phyloP scores from a whole-genome alignment of 495 filamentous ascomycete genomes.

The Talaromyces wortmannii region DNA sequence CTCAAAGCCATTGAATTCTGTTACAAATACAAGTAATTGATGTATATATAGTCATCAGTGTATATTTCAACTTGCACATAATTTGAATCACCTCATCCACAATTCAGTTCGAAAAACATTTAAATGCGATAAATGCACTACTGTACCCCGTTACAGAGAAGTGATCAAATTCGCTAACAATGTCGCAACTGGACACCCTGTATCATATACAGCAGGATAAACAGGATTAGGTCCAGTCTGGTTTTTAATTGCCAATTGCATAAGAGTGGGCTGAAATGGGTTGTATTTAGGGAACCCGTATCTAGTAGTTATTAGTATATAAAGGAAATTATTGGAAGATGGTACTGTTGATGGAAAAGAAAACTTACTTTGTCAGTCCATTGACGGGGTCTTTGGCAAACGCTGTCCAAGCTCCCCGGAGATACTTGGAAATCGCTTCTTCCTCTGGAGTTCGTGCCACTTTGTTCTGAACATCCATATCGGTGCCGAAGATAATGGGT shows the following conservation, averaged over 20 bases:
- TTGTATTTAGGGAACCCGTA: background rate
- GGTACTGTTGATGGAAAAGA: background rate
- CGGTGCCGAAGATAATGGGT: conserved; percentile 38
- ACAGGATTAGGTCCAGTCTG: background rate
- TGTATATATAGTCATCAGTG: too few species aligned
- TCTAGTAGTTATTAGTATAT: background rate
- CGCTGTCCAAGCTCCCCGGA: conserved; percentile 36
- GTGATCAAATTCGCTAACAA: background rate
- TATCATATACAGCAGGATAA: background rate
- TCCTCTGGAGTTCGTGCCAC: background rate
- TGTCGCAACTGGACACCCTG: background rate
- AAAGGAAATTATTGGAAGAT: background rate
- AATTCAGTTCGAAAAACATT: too few species aligned
- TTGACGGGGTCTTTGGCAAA: conserved; percentile 38
- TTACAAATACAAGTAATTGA: too few species aligned
- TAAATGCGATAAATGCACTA: too few species aligned
- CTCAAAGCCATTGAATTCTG: too few species aligned
- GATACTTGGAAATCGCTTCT: conserved; percentile 6
- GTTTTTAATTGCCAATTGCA: background rate
- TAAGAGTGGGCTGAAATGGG: background rate
- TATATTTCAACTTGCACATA: too few species aligned
- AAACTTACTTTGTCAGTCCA: conserved; percentile 15
- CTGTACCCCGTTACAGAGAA: background rate
- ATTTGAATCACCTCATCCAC: too few species aligned
- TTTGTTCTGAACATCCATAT: conserved; percentile 6